A percentile compares a stretch with the other conserved stretches of the same genome.
Conservation (phyloP, 305 asterid species). For the Rubia occidens region DNA sequence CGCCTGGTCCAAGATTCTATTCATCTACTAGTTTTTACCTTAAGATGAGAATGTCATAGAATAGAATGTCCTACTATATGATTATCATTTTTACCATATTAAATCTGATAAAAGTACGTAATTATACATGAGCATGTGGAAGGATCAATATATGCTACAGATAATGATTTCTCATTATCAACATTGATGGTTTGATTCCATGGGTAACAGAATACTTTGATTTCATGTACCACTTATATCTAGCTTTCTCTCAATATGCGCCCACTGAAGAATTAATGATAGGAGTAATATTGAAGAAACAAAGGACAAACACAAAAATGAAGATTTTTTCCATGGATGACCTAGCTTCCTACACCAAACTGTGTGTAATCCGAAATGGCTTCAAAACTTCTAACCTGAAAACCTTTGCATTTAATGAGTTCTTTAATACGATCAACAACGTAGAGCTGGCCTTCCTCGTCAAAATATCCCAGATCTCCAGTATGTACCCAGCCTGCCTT, state of each 20-base stretch:
- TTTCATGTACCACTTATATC: neutral
- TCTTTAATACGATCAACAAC: constrained; percentile 92
- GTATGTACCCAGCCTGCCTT: constrained; percentile 89
- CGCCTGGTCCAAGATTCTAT: too few species aligned
- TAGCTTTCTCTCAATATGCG: neutral
- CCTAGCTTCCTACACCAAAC: neutral
- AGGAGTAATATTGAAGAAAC: neutral
- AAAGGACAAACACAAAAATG: neutral
- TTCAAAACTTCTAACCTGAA: constrained; percentile 44
- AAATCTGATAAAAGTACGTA: neutral
- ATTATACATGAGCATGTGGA: neutral
- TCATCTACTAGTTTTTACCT: neutral
- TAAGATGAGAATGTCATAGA: neutral
- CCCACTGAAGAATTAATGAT: neutral
- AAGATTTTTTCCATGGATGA: neutral
- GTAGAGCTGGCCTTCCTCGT: constrained; percentile 67
- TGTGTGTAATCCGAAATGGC: neutral
- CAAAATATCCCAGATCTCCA: constrained; percentile 91
- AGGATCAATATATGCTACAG: neutral
- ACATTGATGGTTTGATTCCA: neutral
- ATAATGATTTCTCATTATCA: neutral
- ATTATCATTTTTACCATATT: neutral
- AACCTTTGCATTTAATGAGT: constrained; percentile 89
- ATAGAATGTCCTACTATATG: neutral
- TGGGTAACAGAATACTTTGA: too few species aligned